Base-by-base conservation (phyloP, 306 rosid genomes). In the Prinsepia uniflora region DNA sequence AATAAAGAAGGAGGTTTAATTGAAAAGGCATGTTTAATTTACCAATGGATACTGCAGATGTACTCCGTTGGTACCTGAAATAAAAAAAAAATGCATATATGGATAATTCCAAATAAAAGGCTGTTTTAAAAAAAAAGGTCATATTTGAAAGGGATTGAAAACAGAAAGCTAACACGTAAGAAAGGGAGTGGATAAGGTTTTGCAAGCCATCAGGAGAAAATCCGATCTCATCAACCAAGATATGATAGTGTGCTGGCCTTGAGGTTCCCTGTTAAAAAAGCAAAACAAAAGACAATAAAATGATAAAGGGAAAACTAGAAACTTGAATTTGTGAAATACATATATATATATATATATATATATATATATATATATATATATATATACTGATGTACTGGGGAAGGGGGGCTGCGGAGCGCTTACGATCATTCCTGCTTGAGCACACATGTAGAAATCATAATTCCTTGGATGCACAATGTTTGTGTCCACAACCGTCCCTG, bases 401-500 rank as follows among this genome's bases (percentile, higher is more conserved):
- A 20, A 22, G n/a, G 15, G 0, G 49, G 50, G 50, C 1, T 30
- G 36, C 30, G 30, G 1, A 14, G 49, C 6, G 55, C 90, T 75
- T 90, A 93, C 97, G 70, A 85, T 66, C 84, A 76, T 79, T 84
- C 94, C 98, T 41, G 84, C 86, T 67, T 90, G 97, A 70, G 98
- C 79, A 72, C 97, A 93, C 94, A 93, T 76, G 86, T 81, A 94
- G 82, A 94, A 94, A 79, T 90, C 96, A 54, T 81, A 90, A 72
- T 84, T 89, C 75, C 80, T 83, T 14, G 96, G 97, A 84, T 90
- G 97, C 30, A 81, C 87, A 46, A 90, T 81, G 70, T 79, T 76
- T 12, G 89, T 86, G 86, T 94, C 98, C 12, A 94, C 95, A 19
- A 94, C 90, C 10, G 97, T 94, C 66, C 98, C 97, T 89, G 81